Evolutionary conservation across 108 stramenopile genomes (phyloP), one percentile per base, ranked within the genome.

Genomic region (Cyclotella atomus): DNA sequence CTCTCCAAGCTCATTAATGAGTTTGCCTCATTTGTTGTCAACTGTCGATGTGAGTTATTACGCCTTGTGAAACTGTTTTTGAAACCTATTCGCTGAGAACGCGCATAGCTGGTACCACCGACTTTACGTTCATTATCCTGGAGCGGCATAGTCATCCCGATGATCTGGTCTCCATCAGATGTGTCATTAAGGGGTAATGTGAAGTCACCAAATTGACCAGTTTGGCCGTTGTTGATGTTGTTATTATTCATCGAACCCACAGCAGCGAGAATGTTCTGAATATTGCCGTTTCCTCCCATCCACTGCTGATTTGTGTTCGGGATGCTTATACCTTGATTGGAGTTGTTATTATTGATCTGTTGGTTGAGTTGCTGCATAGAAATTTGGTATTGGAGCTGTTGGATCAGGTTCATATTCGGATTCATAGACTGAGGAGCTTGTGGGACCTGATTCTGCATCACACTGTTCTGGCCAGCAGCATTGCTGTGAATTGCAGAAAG

Each of bases 1-100:
- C 69, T 70, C 16, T 70, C 76, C 49, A 70, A 33, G 44, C 76
- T 77, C 76, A 70, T 70, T 4, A 77, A 41, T 9, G 76, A 77
- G 24, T 54, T 77, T 10, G 36, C 45, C 15, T 70, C 9, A 14
- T 63, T 25, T 14, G 50, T 32, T 10, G n/a, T 24, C 19, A 32
- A 34, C 25, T 45, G 29, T 14, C 47, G 21, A 41, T 70, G 61
- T 15, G 52, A 30, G 44, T 55, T 55, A 8, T 24, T 21, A 32
- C 62, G 76, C 27, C 66, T 45, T 3, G 55, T 65, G 54, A 69
- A 61, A 61, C 68, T 68, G 55, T 68, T 70, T 12, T 63, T 69
- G 25, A 70, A 6, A 0, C 68, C 68, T 20, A 68, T 68, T 35
- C 76, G 59, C 32, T 68, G 59, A 16, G 67, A 57, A 27, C 68